phyloP scores from a whole-genome alignment of 108 stramenopile genomes.

The Mayamaea pseudoterrestris region DNA sequence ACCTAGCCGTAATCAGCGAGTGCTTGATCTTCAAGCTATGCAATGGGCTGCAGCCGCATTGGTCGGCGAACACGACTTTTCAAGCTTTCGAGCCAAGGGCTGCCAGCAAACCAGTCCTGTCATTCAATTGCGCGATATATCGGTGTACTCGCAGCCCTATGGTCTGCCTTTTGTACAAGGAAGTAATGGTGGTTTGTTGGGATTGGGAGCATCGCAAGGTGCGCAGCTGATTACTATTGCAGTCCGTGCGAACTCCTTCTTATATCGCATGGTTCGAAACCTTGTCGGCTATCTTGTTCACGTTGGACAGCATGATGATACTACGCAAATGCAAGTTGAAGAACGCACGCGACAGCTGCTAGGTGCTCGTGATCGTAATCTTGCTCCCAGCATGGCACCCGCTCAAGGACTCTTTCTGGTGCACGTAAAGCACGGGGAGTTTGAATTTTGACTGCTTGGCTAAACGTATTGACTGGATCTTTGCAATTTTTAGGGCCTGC shows the following conservation, averaged over 20 bases:
- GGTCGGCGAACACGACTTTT: constrained; percentile 65
- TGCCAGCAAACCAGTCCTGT: constrained; percentile 57
- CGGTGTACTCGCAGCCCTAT: constrained; percentile 17
- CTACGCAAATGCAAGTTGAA: too few species aligned
- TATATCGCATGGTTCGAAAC: constrained; percentile 78
- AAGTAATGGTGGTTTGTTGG: constrained; percentile 11
- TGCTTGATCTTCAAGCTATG: constrained; percentile 61
- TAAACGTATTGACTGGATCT: too few species aligned
- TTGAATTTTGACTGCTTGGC: constrained; percentile 20
- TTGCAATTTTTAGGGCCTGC: too few species aligned
- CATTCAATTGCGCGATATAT: constrained; percentile 42
- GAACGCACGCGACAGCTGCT: constrained; percentile 43
- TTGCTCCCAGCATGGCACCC: constrained; percentile 61
- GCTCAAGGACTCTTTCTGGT: constrained; percentile 70
- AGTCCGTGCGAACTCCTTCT: constrained; percentile 57
- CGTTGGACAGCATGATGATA: constrained; percentile 44
- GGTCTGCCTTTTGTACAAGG: not conserved
- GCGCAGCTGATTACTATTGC: constrained; percentile 39
- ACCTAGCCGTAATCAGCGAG: too few species aligned
- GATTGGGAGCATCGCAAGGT: not conserved
- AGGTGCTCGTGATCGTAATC: constrained; percentile 23
- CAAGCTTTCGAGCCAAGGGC: constrained; percentile 58
- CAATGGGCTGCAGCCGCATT: constrained; percentile 37
- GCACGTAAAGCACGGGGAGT: constrained; percentile 65
- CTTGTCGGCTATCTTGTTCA: constrained; percentile 59